These are phyloP conservation scores for Epichloe amarillans DNA, from an alignment of 2,329 filamentous ascomycete genomes.

Conservation along the genomic window DNA sequence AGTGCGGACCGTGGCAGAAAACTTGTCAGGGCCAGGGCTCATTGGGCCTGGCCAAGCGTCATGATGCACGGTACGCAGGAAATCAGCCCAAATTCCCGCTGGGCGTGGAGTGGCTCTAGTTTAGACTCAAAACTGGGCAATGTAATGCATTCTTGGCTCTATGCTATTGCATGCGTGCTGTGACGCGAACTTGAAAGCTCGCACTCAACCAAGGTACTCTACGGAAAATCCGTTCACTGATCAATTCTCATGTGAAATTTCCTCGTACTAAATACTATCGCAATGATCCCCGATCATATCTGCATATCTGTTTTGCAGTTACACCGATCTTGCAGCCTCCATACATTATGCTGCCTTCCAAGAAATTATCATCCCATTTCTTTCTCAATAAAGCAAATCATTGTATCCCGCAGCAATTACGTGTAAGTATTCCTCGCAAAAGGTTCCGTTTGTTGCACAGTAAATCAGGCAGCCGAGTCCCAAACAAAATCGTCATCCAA, in stretches of 20 bases:
- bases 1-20: constrained; percentile 10
- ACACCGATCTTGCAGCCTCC: constrained; percentile 17
- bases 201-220: not conserved
- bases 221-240: not conserved
- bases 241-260: constrained; percentile 3
- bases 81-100: not conserved
- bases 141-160: not conserved
- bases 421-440: constrained; percentile 11
- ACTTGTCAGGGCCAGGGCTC: not conserved
- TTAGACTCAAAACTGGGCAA: not conserved
- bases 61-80: not conserved
- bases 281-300: constrained; percentile 10
- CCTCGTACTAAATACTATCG: constrained; percentile 8
- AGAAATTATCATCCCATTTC: constrained; percentile 18
- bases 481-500: constrained; percentile 19
- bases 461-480: constrained; percentile 17
- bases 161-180: not conserved
- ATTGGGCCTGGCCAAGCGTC: not conserved
- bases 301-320: constrained; percentile 16
- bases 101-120: not conserved
- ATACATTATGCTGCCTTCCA: constrained; percentile 19
- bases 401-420: constrained; percentile 14
- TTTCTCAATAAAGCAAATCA: constrained; percentile 15
- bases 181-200: not conserved
- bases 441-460: constrained; percentile 5